These are phyloP conservation scores for Ustilago esculenta DNA, from an alignment of 1,284 basidiomycete genomes.

Conservation along the genomic window DNA sequence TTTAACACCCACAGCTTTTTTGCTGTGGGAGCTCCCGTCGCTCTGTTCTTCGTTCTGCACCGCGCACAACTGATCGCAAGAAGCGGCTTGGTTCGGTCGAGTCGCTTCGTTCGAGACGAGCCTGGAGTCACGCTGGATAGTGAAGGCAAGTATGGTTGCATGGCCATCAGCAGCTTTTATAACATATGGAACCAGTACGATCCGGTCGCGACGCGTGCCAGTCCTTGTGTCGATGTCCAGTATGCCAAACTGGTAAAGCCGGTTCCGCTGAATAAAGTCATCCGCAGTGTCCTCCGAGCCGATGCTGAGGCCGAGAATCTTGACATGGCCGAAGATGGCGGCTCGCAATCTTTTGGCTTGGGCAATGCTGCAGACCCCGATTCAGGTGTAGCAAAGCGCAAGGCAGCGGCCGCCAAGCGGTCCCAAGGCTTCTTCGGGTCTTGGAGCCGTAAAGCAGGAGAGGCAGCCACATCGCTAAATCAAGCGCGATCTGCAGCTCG, in stretches of 20 bases:
- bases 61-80: constrained; percentile 72
- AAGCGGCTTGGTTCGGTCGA: constrained; percentile 70
- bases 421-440: constrained; percentile 38
- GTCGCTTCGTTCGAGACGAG: constrained; percentile 69
- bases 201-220: constrained; percentile 69
- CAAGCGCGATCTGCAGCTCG: constrained; percentile 7
- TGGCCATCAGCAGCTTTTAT: constrained; percentile 70
- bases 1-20: constrained; percentile 71
- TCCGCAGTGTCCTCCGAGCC: constrained; percentile 35
- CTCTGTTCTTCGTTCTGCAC: constrained; percentile 72
- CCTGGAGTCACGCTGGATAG: constrained; percentile 67
- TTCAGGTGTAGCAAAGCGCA: constrained; percentile 25
- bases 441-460: constrained; percentile 33
- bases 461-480: constrained; percentile 13
- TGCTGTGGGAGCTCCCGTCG: constrained; percentile 71
- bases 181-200: constrained; percentile 72
- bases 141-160: constrained; percentile 71
- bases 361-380: constrained; percentile 22
- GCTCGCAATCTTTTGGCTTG: constrained; percentile 31
- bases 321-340: constrained; percentile 38
- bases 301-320: constrained; percentile 26
- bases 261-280: constrained; percentile 39
- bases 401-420: constrained; percentile 26
- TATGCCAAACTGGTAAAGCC: constrained; percentile 47
- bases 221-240: constrained; percentile 67